Percentiles rank a stretch among this genome's conserved stretches.
Conservation (phyloP, 169 alveolate genomes). For the Cryptosporidium tyzzeri region DNA sequence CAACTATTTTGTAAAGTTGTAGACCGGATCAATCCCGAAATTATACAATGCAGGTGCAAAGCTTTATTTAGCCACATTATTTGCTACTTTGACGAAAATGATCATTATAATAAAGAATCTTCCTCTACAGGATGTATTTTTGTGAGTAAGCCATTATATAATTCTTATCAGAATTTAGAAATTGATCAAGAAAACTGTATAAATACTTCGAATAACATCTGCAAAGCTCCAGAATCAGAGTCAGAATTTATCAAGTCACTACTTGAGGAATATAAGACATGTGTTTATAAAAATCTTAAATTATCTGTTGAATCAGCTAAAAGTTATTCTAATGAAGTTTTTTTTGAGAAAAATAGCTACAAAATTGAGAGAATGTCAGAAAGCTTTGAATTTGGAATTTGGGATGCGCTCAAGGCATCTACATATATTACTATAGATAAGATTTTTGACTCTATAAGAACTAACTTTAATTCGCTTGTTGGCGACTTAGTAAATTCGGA, state of each 20-base stretch:
- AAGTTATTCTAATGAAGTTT: neutral
- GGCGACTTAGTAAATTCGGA: neutral
- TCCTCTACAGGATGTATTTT: conserved; percentile 15
- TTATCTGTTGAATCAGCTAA: neutral
- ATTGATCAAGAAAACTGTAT: conserved; percentile 18
- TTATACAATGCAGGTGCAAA: conserved; percentile 38
- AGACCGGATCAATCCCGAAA: conserved; percentile 41
- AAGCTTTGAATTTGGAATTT: conserved; percentile 32
- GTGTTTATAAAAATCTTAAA: neutral
- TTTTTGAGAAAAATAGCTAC: conserved; percentile 1
- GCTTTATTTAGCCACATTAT: conserved; percentile 22
- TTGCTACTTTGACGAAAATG: conserved; percentile 14
- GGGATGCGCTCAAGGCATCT: conserved; percentile 65
- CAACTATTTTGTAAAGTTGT: conserved; percentile 66
- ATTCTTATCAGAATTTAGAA: neutral
- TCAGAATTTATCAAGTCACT: conserved; percentile 15
- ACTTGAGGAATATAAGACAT: conserved; percentile 18
- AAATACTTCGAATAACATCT: neutral
- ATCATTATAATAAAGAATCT: neutral
- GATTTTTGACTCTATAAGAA: neutral
- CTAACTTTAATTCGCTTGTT: neutral
- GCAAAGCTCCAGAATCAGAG: neutral
- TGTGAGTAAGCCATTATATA: conserved; percentile 14
- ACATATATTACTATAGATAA: conserved; percentile 33
- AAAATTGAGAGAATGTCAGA: conserved; percentile 22